Base-by-base conservation (phyloP, 169 alveolate species). In the Besnoitia besnoiti region DNA sequence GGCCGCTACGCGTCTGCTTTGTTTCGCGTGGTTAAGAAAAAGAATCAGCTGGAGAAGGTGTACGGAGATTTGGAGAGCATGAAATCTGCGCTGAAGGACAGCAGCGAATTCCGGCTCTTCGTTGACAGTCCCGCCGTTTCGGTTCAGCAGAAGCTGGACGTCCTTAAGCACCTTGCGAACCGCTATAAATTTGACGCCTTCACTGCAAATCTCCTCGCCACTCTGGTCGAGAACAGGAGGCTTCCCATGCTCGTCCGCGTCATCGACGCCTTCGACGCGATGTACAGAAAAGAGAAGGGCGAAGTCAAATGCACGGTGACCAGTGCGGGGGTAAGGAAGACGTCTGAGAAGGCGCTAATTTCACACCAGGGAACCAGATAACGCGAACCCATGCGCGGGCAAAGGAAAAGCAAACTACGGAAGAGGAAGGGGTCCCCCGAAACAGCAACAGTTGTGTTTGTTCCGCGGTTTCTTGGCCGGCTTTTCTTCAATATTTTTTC, bases 1-100 rank as follows among this genome's bases (percentile, higher is more conserved):
- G 92, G 92, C 59, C 89, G 93, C 1, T 90, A 90, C 76, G 93
- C 90, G 46, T 16, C 49, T n/a, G 93, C 93, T 16, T 67, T 90
- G 47, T n/a, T 90, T 24, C 55, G 75, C 62, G 93, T 59, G 40
- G 89, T 84, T 27, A 51, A 40, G 73, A 39, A 21, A 46, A 21
- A 67, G 37, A 77, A 77, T 12, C 44, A 12, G 47, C 85, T 80
- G 44, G 91, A 90, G 47, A 33, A 51, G 85, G 94, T 80, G 77
- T 77, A 59, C 51, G 62, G 33, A 5, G 85, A 90, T 33, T 39
- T 80, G 55, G 88, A 79, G 85, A 39, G 19, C 30, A 42, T 80
- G 67, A 46, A 33, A 37, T 44, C 39, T 47, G 62, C 44, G 77
- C 75, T 80, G 37, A 19, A 77, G 51, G 33, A n/a, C 30, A 37